Evolutionary conservation across 768 basidiomycete species (phyloP).

Genomic region (Podaxis pistillaris): DNA sequence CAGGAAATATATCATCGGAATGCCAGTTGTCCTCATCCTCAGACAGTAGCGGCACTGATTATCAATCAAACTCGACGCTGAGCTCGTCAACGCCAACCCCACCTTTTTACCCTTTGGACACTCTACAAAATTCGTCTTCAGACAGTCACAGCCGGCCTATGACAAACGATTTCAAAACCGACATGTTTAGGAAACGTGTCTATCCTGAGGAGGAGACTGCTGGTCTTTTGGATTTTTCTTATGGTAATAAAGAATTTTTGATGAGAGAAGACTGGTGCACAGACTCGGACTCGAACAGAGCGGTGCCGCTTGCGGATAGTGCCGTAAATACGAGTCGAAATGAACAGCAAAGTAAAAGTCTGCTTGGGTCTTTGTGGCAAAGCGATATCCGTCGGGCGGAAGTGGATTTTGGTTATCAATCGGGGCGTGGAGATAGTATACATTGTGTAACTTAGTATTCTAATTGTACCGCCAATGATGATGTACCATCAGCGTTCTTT

Average conservation of each 20-base stretch:
- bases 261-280: background rate
- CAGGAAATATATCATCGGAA: background rate
- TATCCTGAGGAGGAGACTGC: background rate
- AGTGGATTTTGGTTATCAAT: background rate
- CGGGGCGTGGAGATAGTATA: background rate
- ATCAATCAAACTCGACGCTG: background rate
- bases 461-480: background rate
- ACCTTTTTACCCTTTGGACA: constrained; percentile 3
- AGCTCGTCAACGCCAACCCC: background rate
- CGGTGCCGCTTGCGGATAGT: background rate
- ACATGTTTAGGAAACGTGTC: background rate
- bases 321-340: no score
- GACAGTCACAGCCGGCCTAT: background rate
- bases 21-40: background rate
- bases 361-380: background rate
- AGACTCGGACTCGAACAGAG: background rate
- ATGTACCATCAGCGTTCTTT: background rate
- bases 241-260: background rate
- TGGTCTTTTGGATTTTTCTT: background rate
- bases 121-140: background rate
- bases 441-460: background rate
- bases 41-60: background rate
- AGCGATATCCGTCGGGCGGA: background rate
- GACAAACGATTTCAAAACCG: background rate
- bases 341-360: background rate